Percentiles rank a stretch among this genome's conserved stretches.
Conservation (phyloP, 1,284 basidiomycete genomes). For the Vanrija sp. region DNA sequence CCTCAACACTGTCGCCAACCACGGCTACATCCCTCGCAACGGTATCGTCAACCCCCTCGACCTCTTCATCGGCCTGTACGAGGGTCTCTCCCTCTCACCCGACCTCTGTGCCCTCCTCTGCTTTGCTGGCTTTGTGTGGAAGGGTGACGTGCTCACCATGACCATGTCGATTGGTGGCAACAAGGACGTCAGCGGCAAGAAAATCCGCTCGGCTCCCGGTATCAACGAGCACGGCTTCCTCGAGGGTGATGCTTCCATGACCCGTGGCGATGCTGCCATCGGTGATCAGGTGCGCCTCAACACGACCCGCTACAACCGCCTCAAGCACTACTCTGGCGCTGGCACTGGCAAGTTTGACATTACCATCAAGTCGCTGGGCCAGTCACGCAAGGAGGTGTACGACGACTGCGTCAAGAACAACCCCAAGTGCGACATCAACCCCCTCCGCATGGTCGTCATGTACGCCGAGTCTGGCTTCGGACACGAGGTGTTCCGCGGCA, state of each 20-base stretch:
- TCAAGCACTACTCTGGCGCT: not conserved
- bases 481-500: conserved; percentile 9
- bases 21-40: conserved; percentile 27
- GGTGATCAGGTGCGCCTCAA: not conserved
- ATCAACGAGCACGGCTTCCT: conserved; percentile 7
- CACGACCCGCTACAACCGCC: not conserved
- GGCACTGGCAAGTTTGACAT: not conserved
- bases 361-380: not conserved
- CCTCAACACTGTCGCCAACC: conserved; percentile 40
- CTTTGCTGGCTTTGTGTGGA: not conserved
- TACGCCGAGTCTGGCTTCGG: conserved; percentile 12
- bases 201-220: not conserved
- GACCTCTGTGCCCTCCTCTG: conserved; percentile 6
- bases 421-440: conserved; percentile 8
- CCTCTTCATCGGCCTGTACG: conserved; percentile 11
- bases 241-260: conserved; percentile 11
- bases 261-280: conserved; percentile 5
- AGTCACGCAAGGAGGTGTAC: conserved; percentile 1
- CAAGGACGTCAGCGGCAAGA: conserved; percentile 1
- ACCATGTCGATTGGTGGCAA: conserved; percentile 6
- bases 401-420: conserved; percentile 3
- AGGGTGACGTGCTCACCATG: conserved; percentile 6
- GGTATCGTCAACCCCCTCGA: conserved; percentile 33
- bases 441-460: conserved; percentile 4
- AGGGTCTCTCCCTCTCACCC: conserved; percentile 7